Evolutionary conservation across 176 grass and related monocot genomes (phyloP).

Genomic region (Dactylis glomerata): DNA sequence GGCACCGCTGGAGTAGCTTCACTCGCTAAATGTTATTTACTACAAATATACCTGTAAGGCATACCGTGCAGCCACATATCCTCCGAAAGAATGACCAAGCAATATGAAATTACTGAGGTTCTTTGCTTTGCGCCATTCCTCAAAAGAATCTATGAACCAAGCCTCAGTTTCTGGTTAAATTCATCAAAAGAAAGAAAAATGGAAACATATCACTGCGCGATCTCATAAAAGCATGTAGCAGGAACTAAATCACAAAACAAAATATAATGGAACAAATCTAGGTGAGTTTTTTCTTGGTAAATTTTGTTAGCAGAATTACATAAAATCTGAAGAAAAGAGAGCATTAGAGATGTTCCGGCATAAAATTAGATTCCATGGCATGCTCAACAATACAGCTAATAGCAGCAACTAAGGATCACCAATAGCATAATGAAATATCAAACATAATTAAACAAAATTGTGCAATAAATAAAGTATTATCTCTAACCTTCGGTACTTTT

Average conservation of each 20-base stretch:
- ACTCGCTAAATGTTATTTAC: neutral
- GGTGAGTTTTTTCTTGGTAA: neutral
- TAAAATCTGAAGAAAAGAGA: neutral
- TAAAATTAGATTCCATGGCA: neutral
- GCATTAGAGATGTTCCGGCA: neutral
- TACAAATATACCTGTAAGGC: constrained; percentile 63
- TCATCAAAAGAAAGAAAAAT: constrained; percentile 2
- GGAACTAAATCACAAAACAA: constrained; percentile 5
- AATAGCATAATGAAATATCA: neutral
- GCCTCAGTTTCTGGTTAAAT: constrained; percentile 79
- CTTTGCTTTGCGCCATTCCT: constrained; percentile 96
- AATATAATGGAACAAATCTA: neutral
- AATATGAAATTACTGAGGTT: constrained; percentile 91
- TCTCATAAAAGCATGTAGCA: neutral
- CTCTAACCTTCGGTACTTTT: constrained; percentile 84
- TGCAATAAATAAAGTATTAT: neutral
- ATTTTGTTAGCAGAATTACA: neutral
- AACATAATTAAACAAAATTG: neutral
- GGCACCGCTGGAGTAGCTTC: neutral
- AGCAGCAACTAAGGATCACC: neutral
- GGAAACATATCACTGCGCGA: constrained; percentile 5
- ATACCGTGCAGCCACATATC: constrained; percentile 90
- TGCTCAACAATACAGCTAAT: neutral
- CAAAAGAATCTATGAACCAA: constrained; percentile 96
- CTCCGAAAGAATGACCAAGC: constrained; percentile 93